Evolutionary conservation across 1,139 yeast species (phyloP), one percentile per base, ranked within the genome.

Genomic region (Pichia terricola): DNA sequence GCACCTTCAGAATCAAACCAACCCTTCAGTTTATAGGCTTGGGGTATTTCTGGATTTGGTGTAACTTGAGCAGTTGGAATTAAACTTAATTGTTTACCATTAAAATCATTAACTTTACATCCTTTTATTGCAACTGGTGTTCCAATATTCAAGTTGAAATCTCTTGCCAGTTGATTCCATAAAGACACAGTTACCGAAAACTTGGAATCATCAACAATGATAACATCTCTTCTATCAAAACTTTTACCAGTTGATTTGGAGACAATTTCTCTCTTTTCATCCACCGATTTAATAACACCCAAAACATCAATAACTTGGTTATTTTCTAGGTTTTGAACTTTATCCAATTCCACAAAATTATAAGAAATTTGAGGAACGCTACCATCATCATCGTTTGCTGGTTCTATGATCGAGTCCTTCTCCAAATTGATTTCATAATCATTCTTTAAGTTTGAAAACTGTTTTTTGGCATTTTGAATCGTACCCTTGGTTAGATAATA

Each of bases 91-190:
- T 87, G 76, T 58, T 91, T 79, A 34, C 97, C 97, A 47, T 82
- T 81, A 62, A 86, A 94, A 60, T 91, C 97, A 46, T 82, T 79
- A 37, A 91, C 85, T 60, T 87, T 82, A 43, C 86, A 91, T 41
- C 94, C 95, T 66, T 91, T 91, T 55, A 89, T 72, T 1, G 96
- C 97, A 41, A 91, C 68, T n/a, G 91, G 91, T 0, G 94, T 75
- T 28, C 95, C 96, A 46, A 72, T 80, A n/a, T 81, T 79, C 28
- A 75, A 64, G 47, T 67, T 70, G 61, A 91, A 94, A 44, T 84
- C 86, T 28, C 78, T 63, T 2, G 99, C 98, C 41, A 78, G 72
- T 53, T 81, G 80, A 56, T 89, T 91, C 98, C 98, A 94, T 51
- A 94, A 69, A 1, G 96, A 95, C 45, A 88, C 77, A 28, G 77